Evolutionary conservation across 441 rosid species (phyloP).

Genomic region (Gossypium schwendimanii): DNA sequence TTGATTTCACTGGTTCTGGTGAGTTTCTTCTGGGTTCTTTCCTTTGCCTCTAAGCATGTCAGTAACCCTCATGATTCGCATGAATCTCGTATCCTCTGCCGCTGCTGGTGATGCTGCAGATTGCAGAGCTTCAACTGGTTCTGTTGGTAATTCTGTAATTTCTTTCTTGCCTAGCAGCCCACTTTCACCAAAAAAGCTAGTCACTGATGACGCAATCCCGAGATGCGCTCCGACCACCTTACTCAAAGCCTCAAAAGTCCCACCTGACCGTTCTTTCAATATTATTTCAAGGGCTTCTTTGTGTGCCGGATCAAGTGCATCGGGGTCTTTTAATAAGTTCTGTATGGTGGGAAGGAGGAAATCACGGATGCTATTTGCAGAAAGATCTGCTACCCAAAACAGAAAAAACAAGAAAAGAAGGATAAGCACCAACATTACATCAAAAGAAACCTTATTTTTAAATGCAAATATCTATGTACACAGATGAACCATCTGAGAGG

Average conservation of each 20-base stretch:
- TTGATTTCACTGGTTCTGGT: constrained; percentile 28
- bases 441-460: background rate
- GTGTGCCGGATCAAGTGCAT: constrained; percentile 94
- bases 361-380: constrained; percentile 62
- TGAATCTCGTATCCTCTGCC: constrained; percentile 81
- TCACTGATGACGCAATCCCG: constrained; percentile 81
- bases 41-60: constrained; percentile 81
- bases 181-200: constrained; percentile 82
- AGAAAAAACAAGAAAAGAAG: background rate
- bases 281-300: constrained; percentile 93
- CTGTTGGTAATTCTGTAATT: constrained; percentile 33
- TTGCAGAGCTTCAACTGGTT: constrained; percentile 50
- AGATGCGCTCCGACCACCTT: constrained; percentile 95
- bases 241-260: constrained; percentile 71
- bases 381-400: constrained; percentile 44
- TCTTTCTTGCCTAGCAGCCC: constrained; percentile 84
- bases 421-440: background rate
- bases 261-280: constrained; percentile 86
- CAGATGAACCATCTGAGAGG: background rate
- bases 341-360: constrained; percentile 76
- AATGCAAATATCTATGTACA: too few species aligned
- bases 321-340: constrained; percentile 75
- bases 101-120: constrained; percentile 24
- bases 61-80: constrained; percentile 87
- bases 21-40: constrained; percentile 52